Evolutionary conservation across 805 yeast genomes (phyloP).

Genomic region (Hemisphaericaspora nanyangensis): DNA sequence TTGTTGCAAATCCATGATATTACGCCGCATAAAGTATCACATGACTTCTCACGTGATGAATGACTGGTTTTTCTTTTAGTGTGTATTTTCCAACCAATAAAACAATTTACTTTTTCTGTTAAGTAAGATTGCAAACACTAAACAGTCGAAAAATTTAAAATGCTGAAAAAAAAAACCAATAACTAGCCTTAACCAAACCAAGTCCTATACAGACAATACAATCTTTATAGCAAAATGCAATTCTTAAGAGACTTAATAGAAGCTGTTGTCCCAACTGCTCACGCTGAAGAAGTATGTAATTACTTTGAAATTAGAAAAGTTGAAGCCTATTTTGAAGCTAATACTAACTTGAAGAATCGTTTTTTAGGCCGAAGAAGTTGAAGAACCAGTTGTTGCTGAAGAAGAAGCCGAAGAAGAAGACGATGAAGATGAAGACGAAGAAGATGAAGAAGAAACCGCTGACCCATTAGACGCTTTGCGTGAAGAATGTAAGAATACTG

Average conservation of each 20-base stretch:
- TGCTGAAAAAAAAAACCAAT: constrained; percentile 3
- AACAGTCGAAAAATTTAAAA: constrained; percentile 1
- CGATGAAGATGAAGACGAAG: constrained; percentile 62
- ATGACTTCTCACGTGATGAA: neutral
- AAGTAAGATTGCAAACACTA: constrained; percentile 3
- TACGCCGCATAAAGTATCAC: no score
- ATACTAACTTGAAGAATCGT: no score
- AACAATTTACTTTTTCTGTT: constrained; percentile 23
- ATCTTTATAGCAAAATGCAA: constrained; percentile 34
- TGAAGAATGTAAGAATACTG: constrained; percentile 63
- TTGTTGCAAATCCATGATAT: no score
- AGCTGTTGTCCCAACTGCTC: constrained; percentile 75
- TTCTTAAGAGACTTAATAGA: constrained; percentile 74
- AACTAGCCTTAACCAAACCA: constrained; percentile 1
- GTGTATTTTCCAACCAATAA: constrained; percentile 23
- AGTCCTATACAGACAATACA: no score
- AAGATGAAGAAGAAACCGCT: constrained; percentile 64
- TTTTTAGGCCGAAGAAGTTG: constrained; percentile 11
- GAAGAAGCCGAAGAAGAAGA: constrained; percentile 36
- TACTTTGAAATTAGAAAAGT: constrained; percentile 11
- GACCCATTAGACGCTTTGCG: constrained; percentile 37
- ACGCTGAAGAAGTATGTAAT: constrained; percentile 68
- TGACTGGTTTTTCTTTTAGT: neutral
- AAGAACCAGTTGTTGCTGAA: constrained; percentile 42
- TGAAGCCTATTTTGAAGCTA: no score